A percentile compares a stretch with the other conserved stretches of the same genome.
phyloP scores from a whole-genome alignment of 2,329 filamentous ascomycete genomes.

The Tolypocladium tundrense region DNA sequence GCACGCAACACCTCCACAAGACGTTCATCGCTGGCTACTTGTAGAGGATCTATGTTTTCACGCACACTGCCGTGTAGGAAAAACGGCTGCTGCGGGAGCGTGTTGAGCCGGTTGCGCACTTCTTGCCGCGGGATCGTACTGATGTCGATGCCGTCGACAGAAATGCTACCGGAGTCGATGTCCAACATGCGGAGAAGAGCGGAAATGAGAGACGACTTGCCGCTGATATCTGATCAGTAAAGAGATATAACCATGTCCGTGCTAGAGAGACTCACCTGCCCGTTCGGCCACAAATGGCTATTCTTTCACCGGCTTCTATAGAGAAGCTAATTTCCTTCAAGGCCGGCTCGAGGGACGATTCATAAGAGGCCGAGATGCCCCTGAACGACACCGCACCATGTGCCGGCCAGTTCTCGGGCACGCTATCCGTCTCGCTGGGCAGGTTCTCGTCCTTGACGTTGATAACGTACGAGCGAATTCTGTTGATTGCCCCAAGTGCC shows the following conservation, averaged over 20 bases:
- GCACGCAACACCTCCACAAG: constrained; percentile 32
- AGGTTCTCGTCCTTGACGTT: constrained; percentile 12
- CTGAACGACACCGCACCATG: constrained; percentile 14
- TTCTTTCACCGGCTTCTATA: constrained; percentile 22
- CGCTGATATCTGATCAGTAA: constrained; percentile 13
- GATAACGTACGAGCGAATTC: constrained; percentile 15
- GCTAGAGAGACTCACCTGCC: constrained; percentile 16
- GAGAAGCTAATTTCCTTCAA: constrained; percentile 18
- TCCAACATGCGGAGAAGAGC: constrained; percentile 38
- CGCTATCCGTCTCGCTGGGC: constrained; percentile 6
- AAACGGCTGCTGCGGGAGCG: constrained; percentile 41
- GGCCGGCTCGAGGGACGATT: constrained; percentile 8
- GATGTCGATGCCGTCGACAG: constrained; percentile 32
- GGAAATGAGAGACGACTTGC: constrained; percentile 26
- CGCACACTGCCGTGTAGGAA: constrained; percentile 37
- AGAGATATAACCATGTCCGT: not conserved
- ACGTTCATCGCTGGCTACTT: constrained; percentile 23
- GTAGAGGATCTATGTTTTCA: constrained; percentile 36
- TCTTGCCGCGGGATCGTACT: constrained; percentile 10
- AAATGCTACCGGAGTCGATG: constrained; percentile 27
- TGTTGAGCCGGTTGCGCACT: constrained; percentile 23
- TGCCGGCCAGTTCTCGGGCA: constrained; percentile 14
- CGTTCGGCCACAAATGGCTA: constrained; percentile 33
- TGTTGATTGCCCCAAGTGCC: constrained; percentile 14
- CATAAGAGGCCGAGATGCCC: constrained; percentile 19